phyloP scores from a whole-genome alignment of 2,329 filamentous ascomycete species.

The Fusarium dlaminii region DNA sequence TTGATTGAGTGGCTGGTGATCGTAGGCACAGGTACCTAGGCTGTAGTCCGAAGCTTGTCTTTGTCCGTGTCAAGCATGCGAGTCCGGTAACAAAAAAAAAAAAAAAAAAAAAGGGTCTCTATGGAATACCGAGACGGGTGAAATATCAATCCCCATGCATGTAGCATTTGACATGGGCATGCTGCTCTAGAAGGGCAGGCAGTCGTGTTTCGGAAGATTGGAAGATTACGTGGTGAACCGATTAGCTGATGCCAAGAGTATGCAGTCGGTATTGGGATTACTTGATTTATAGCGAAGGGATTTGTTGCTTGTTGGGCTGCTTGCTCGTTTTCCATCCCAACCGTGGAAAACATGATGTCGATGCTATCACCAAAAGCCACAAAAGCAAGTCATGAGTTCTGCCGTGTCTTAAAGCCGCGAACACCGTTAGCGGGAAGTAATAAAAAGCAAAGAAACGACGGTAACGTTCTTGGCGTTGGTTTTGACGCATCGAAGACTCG shows the following conservation, averaged over 20 bases:
- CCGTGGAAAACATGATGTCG: neutral
- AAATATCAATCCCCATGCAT: slow-evolving; percentile 15
- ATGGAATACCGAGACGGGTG: slow-evolving; percentile 27
- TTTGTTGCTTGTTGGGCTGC: neutral
- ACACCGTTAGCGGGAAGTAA: neutral
- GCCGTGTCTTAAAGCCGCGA: neutral
- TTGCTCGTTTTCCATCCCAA: neutral
- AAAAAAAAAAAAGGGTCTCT: slow-evolving; percentile 21
- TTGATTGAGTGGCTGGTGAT: slow-evolving; percentile 4
- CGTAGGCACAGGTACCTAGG: neutral
- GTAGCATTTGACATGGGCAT: slow-evolving; percentile 16
- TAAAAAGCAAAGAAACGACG: slow-evolving; percentile 9
- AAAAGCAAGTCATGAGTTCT: neutral
- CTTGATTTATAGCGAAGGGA: slow-evolving; percentile 6
- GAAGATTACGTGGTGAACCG: slow-evolving; percentile 39
- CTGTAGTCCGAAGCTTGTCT: slow-evolving; percentile 16
- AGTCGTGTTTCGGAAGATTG: slow-evolving; percentile 40
- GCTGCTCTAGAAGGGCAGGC: slow-evolving; percentile 26
- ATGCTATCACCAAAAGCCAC: neutral
- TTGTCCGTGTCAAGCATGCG: slow-evolving; percentile 5
- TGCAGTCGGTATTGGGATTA: slow-evolving; percentile 9
- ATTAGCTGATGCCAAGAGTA: slow-evolving; percentile 29
- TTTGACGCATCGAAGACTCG: slow-evolving; percentile 9
- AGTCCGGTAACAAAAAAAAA: neutral
- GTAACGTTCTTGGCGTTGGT: neutral